A percentile compares a stretch with the other conserved stretches of the same genome.
These are phyloP conservation scores for Dujonia santamariae DNA, from an alignment of 1,139 yeast genomes.

Conservation along the genomic window DNA sequence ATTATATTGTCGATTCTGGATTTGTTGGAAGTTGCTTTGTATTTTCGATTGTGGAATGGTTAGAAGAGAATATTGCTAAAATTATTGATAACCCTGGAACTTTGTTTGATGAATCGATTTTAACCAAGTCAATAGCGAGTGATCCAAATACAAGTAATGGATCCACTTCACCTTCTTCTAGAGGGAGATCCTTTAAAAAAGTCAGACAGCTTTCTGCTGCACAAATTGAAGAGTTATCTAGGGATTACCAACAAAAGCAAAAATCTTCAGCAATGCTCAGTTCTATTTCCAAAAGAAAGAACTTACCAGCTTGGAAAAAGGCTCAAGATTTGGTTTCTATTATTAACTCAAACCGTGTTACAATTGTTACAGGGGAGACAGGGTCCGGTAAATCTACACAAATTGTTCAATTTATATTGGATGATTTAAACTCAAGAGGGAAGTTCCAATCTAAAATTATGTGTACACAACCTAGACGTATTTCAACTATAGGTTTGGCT, in stretches of 20 bases:
- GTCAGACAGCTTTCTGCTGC: neutral
- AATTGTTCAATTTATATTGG: conserved; percentile 84
- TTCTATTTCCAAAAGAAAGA: conserved; percentile 37
- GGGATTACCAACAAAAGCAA: conserved; percentile 23
- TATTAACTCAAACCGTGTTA: conserved; percentile 59
- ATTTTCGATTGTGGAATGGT: conserved; percentile 68
- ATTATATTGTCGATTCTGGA: conserved; percentile 35
- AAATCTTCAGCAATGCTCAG: conserved; percentile 15
- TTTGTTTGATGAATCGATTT: conserved; percentile 30
- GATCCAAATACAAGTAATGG: neutral
- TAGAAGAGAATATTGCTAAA: conserved; percentile 56
- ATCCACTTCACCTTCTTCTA: neutral
- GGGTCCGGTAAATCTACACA: conserved; percentile 97
- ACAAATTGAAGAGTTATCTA: conserved; percentile 9
- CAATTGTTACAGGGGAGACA: conserved; percentile 90
- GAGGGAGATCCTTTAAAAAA: conserved; percentile 1
- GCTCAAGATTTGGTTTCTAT: conserved; percentile 51
- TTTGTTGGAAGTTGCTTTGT: conserved; percentile 69
- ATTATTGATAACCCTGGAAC: conserved; percentile 76
- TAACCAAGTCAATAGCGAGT: neutral
- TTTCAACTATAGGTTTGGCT: conserved; percentile 91
- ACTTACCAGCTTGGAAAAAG: conserved; percentile 83
- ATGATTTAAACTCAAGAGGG: conserved; percentile 46
- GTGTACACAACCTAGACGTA: conserved; percentile 95
- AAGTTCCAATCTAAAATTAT: conserved; percentile 59